Base-by-base conservation (phyloP, 164 flowering plant genomes). In the Magnolia changhungtana region DNA sequence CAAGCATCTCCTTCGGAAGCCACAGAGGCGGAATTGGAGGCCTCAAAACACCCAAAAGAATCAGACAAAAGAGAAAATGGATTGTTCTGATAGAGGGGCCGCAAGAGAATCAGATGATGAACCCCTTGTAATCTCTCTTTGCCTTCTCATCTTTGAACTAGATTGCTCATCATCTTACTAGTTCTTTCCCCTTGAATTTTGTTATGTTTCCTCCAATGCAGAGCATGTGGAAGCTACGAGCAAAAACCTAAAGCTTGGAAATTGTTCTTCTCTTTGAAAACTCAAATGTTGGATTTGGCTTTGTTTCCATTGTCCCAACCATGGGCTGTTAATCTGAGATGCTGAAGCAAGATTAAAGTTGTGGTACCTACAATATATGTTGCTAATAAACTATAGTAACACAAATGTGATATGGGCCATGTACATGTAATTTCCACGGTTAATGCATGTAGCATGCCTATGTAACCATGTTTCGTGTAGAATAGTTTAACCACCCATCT, bases 101-200 rank as follows among this genome's bases (percentile, higher is more conserved):
- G 66, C 83, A 24, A 89, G 80, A 71, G 76, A 83, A 67, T 86
- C 95, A 21, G 98, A 92, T 68, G 90, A 90, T 74, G 96, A 89
- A 84, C 92, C 93, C 78, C 95, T 94, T 73, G 98, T 71, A 78
- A 24, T 29, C 20, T 24, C 7, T 51, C 19, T 7, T 9, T 52
- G 64, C 27, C 29, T 58, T 2, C 16, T 55, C 19, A 18, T 50
- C 50, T 21, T 23, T 69, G 1, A 2, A 19, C 20, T 31, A 1
- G 6, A 21, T 27, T 16, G 51, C 23, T 50, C 49, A n/a, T 10
- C 19, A 21, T 8, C 16, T 65, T 29, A 49, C 8, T 21, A 1
- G 9, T 24, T 8, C 55, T 2, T 29, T 16, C 3, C 14, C 27
- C 55, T 24, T 72, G 31, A 50, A 68, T 52, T 75, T 67, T 73